Base-by-base conservation (phyloP, 768 basidiomycete genomes). In the Lactarius trivialis region DNA sequence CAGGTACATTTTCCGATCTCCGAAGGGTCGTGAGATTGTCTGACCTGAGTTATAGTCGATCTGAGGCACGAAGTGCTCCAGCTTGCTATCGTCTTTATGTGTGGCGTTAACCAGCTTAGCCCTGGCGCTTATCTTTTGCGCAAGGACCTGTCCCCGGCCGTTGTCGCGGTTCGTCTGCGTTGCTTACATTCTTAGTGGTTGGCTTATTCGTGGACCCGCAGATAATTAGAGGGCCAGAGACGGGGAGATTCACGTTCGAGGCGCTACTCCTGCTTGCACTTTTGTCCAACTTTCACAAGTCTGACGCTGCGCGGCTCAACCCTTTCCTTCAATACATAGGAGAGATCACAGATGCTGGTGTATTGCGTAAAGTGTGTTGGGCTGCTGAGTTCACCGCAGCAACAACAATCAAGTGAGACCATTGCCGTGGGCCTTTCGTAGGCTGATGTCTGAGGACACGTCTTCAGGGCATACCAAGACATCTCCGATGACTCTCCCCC, bases 41-140 rank as follows among this genome's bases (percentile, higher is more conserved):
- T 51, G 57, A 15, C 55, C 49, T 28, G 14, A 17, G 67, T 82
- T 28, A 19, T 67, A 86, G 86, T 73, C 30, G 67, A 63, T 43
- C 71, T 81, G 12, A 80, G 81, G 14, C 85, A 85, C 68, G 75
- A 78, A 61, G 78, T 73, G 19, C 75, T 88, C 21, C 85, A 84
- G 61, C 75, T 86, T 14, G 81, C 81, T 4, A 71, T 88, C 41
- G 76, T 78, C 39, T 86, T 81, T 66, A 77, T 82, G 69, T 83
- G 85, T 58, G 79, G 82, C 11, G 76, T 86, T 55, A 79, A 76
- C 54, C 78, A 89, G 65, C 76, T 85, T 17, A 89, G 87, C 67
- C 83, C 85, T 0, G 86, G 85, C 11, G 88, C 87, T 8, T 89
- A 88, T 68, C 83, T 89, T 52, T 77, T 88, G 15, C 81, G 85